These are phyloP conservation scores for Fusarium keratoplasticum DNA, from an alignment of 2,329 filamentous ascomycete species.

Conservation along the genomic window DNA sequence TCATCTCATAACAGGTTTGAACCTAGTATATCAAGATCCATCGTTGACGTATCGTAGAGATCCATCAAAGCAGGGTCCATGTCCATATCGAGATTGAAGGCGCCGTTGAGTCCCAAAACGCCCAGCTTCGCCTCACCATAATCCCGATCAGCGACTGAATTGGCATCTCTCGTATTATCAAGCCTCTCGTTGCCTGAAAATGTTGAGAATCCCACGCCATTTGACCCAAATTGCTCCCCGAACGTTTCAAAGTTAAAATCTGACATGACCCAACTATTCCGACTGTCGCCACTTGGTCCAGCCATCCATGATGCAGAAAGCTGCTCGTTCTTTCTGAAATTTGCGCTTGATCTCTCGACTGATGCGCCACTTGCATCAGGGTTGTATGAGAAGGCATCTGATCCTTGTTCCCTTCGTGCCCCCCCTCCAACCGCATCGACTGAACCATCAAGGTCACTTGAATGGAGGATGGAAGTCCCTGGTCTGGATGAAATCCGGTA, in stretches of 20 bases:
- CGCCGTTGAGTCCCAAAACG: constrained; percentile 6
- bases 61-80: constrained; percentile 23
- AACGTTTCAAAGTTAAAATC: constrained; percentile 32
- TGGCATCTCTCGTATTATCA: not conserved
- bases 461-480: not conserved
- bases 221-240: constrained; percentile 7
- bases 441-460: not conserved
- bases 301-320: not conserved
- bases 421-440: not conserved
- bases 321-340: not conserved
- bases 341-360: not conserved
- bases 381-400: not conserved
- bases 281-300: not conserved
- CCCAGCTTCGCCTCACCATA: constrained; percentile 14
- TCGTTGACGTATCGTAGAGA: constrained; percentile 4
- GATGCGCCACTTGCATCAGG: not conserved
- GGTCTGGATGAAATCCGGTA: not conserved
- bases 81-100: constrained; percentile 24
- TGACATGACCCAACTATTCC: constrained; percentile 25
- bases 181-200: not conserved
- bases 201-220: not conserved
- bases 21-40: not conserved
- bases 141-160: not conserved
- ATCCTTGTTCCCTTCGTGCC: not conserved
- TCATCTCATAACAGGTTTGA: not conserved